These are phyloP conservation scores for Trichophyton equinum DNA, from an alignment of 2,329 filamentous ascomycete genomes.

Conservation along the genomic window DNA sequence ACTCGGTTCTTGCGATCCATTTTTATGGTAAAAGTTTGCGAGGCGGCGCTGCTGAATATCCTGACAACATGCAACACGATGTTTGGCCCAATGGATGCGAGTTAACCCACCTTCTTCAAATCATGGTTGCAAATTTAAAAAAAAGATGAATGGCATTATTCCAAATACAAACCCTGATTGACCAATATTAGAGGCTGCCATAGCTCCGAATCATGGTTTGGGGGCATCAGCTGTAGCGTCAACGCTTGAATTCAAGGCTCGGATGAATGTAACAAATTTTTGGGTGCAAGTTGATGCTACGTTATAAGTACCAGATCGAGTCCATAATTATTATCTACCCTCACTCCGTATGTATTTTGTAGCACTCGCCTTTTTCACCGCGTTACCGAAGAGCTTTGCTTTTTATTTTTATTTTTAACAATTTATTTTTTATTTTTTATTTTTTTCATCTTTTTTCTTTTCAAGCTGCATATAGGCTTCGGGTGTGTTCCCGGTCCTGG, in stretches of 20 bases:
- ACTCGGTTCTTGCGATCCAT: neutral
- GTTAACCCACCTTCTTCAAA: neutral
- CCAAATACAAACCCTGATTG: neutral
- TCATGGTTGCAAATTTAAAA: neutral
- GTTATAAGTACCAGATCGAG: neutral
- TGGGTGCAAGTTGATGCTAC: neutral
- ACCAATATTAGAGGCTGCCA: neutral
- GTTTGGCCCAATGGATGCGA: neutral
- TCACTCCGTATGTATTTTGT: neutral
- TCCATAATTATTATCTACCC: neutral
- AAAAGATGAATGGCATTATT: neutral
- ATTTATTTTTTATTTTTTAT: no score
- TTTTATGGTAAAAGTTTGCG: neutral
- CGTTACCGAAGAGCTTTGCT: neutral
- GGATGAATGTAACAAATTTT: neutral
- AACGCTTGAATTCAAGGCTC: neutral
- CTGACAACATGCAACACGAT: neutral
- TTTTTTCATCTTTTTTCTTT: neutral
- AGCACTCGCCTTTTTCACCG: neutral
- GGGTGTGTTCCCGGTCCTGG: neutral
- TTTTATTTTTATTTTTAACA: neutral
- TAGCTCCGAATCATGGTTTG: neutral
- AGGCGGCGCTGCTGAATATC: constrained; percentile 1
- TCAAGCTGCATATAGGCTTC: neutral
- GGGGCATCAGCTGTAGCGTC: neutral